Evolutionary conservation across 1,284 basidiomycete genomes (phyloP).

Genomic region (Sanghuangporus baumii): DNA sequence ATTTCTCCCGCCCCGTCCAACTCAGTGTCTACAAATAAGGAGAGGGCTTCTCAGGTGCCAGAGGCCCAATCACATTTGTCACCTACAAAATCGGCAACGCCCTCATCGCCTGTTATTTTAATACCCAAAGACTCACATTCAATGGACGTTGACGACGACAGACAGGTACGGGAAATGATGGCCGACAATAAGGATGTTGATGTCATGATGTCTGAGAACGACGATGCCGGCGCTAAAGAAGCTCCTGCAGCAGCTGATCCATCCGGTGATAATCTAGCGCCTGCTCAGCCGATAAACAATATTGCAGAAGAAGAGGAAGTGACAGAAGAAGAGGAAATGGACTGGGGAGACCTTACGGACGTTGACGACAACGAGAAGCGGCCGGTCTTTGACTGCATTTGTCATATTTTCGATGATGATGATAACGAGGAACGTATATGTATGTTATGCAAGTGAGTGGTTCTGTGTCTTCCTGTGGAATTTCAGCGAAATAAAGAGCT

Average conservation of each 20-base stretch:
- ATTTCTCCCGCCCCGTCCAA: background rate
- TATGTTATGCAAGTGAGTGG: constrained; percentile 13
- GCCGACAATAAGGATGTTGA: background rate
- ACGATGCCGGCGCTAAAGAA: background rate
- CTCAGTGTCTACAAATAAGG: background rate
- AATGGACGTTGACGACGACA: background rate
- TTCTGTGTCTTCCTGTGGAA: background rate
- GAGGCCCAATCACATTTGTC: background rate
- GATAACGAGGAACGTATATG: constrained; percentile 11
- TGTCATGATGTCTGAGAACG: background rate
- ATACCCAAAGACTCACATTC: background rate
- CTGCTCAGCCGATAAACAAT: background rate
- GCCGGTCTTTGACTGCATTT: constrained; percentile 10
- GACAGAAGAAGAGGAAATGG: constrained; percentile 9
- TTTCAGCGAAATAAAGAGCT: background rate
- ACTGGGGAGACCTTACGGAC: constrained; percentile 14
- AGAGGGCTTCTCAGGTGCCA: background rate
- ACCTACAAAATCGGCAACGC: background rate
- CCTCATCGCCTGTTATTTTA: background rate
- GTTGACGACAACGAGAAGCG: constrained; percentile 7
- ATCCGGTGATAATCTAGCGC: background rate
- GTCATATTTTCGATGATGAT: constrained; percentile 13
- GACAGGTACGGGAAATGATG: background rate
- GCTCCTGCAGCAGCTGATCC: background rate
- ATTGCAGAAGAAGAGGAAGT: background rate